phyloP scores from a whole-genome alignment of 306 rosid genomes.

The Sechiopsis laciniata region DNA sequence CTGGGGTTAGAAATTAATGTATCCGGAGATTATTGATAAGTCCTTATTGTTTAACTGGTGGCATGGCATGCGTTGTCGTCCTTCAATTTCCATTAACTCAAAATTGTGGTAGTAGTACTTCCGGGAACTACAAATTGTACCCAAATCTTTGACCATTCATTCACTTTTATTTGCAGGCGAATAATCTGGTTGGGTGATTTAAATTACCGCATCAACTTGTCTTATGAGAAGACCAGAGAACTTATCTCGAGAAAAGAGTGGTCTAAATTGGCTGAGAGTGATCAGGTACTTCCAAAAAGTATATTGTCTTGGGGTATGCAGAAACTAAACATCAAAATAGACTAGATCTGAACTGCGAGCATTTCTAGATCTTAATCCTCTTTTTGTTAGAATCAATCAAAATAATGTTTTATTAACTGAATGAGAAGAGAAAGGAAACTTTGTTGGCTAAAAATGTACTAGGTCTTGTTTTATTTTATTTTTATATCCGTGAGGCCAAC shows the following conservation, averaged over 20 bases:
- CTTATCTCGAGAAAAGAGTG: slow-evolving; percentile 63
- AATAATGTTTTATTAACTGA: neutral
- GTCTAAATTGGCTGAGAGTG: slow-evolving; percentile 61
- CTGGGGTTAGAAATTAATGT: neutral
- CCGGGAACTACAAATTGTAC: neutral
- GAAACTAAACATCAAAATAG: neutral
- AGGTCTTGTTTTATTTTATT: no score
- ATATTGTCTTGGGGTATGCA: no score
- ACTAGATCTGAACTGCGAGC: neutral
- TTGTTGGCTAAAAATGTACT: neutral
- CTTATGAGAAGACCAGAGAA: slow-evolving; percentile 64
- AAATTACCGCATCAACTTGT: slow-evolving; percentile 74
- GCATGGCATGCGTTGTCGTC: neutral
- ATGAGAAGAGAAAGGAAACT: neutral
- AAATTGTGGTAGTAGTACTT: neutral
- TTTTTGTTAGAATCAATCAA: no score
- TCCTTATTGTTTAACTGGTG: neutral
- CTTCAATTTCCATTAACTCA: neutral
- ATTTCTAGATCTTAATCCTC: neutral
- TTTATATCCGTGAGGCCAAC: no score
- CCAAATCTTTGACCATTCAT: neutral
- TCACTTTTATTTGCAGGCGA: slow-evolving; percentile 44
- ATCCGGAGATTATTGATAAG: neutral
- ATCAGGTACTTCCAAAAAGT: slow-evolving; percentile 52
- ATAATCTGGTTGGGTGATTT: slow-evolving; percentile 93